Evolutionary conservation across 139 green algal genomes (phyloP).

Genomic region (Chlamydomonas asymmetrica): DNA sequence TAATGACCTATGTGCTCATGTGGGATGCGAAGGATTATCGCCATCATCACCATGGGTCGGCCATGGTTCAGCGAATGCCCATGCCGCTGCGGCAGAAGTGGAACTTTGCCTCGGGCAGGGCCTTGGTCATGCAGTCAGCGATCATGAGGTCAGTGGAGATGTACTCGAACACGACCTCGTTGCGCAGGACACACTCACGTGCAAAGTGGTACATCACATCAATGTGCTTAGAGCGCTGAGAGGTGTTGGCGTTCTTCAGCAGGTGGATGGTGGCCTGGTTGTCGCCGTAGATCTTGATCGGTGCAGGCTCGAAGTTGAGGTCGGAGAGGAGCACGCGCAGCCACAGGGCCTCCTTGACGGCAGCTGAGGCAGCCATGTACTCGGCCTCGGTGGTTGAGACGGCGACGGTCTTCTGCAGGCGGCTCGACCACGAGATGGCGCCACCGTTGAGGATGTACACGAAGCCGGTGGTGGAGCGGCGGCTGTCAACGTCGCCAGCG

Average conservation of each 20-base stretch:
- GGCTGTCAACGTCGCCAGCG: conserved; percentile 33
- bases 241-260: conserved; percentile 30
- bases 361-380: conserved; percentile 46
- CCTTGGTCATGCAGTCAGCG: conserved; percentile 41
- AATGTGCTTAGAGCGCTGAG: conserved; percentile 45
- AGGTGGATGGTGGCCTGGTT: conserved; percentile 44
- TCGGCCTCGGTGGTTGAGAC: conserved; percentile 47
- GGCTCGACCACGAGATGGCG: conserved; percentile 43
- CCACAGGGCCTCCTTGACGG: conserved; percentile 52
- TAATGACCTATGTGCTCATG: no score
- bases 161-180: conserved; percentile 29
- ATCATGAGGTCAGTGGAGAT: conserved; percentile 16
- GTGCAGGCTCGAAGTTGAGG: conserved; percentile 23
- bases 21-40: no score
- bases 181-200: conserved; percentile 16
- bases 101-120: conserved; percentile 18
- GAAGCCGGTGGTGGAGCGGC: conserved; percentile 45
- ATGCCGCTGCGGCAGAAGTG: conserved; percentile 11
- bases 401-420: conserved; percentile 53
- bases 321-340: conserved; percentile 32
- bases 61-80: no score
- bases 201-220: conserved; percentile 40
- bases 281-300: conserved; percentile 24
- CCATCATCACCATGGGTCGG: no score
- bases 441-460: no score